A percentile compares a stretch with the other conserved stretches of the same genome.
Evolutionary conservation across 495 filamentous ascomycete genomes (phyloP).

Genomic region (Astrothelium macrocarpum): DNA sequence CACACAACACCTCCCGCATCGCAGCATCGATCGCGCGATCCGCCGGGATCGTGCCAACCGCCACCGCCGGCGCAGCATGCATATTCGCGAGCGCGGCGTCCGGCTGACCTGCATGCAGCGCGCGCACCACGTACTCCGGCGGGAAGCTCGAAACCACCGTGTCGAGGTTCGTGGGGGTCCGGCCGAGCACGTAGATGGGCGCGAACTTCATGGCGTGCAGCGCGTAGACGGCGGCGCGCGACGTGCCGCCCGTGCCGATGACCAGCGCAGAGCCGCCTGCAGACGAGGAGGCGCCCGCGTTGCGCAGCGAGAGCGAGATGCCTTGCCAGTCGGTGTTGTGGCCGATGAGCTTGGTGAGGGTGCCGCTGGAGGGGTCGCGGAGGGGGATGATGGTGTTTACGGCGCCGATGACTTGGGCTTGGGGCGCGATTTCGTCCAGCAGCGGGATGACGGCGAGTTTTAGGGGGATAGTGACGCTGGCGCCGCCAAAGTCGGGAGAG

Average conservation of each 20-base stretch:
- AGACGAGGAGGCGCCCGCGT: slow-evolving; percentile 47
- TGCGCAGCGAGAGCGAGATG: slow-evolving; percentile 73
- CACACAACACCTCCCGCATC: slow-evolving; percentile 57
- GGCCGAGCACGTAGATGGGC: slow-evolving; percentile 80
- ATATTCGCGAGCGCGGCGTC: slow-evolving; percentile 40
- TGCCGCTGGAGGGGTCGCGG: slow-evolving; percentile 32
- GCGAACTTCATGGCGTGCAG: slow-evolving; percentile 72
- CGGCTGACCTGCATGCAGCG: slow-evolving; percentile 31
- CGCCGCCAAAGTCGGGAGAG: slow-evolving; percentile 72
- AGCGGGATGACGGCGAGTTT: slow-evolving; percentile 81
- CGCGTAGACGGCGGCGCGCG: slow-evolving; percentile 83
- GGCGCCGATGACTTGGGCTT: slow-evolving; percentile 77
- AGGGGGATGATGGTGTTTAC: slow-evolving; percentile 84
- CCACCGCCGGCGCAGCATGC: slow-evolving; percentile 46
- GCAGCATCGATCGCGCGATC: slow-evolving; percentile 69
- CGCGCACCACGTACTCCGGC: slow-evolving; percentile 58
- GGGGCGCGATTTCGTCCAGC: slow-evolving; percentile 67
- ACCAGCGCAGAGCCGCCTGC: slow-evolving; percentile 41
- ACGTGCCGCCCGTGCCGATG: slow-evolving; percentile 84
- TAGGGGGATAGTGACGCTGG: slow-evolving; percentile 89
- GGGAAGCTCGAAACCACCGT: slow-evolving; percentile 66
- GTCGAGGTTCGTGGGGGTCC: slow-evolving; percentile 56
- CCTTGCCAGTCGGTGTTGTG: slow-evolving; percentile 97
- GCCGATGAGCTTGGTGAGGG: slow-evolving; percentile 49
- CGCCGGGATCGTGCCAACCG: slow-evolving; percentile 84